phyloP scores from a whole-genome alignment of 768 basidiomycete genomes.

The Collybia nuda region DNA sequence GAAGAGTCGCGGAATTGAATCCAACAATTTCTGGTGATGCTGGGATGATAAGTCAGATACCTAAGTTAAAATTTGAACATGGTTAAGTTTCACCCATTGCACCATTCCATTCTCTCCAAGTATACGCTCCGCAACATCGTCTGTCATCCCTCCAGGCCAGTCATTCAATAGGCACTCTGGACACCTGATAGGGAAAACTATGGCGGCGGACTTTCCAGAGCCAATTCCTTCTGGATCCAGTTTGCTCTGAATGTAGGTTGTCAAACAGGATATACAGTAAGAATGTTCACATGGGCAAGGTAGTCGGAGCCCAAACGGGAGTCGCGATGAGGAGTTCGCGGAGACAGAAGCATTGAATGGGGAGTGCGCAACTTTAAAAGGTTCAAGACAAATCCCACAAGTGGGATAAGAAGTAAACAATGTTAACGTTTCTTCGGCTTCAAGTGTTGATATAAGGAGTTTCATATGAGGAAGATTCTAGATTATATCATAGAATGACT shows the following conservation, averaged over 20 bases:
- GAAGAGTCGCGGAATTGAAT: slow-evolving; percentile 31
- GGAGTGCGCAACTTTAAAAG: slow-evolving; percentile 31
- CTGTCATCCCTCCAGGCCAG: slow-evolving; percentile 32
- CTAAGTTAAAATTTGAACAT: background rate
- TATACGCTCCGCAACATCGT: slow-evolving; percentile 29
- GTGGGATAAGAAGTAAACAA: slow-evolving; percentile 16
- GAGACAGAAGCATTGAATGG: slow-evolving; percentile 29
- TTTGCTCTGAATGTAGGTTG: slow-evolving; percentile 31
- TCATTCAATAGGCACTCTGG: slow-evolving; percentile 31
- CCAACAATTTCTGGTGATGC: slow-evolving; percentile 34
- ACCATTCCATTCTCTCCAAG: slow-evolving; percentile 31
- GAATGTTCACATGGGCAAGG: slow-evolving; percentile 33
- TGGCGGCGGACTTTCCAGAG: slow-evolving; percentile 19
- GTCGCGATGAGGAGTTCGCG: slow-evolving; percentile 31
- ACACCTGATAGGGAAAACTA: slow-evolving; percentile 36
- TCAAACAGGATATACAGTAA: slow-evolving; percentile 35
- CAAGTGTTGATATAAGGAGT: background rate
- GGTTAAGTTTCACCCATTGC: slow-evolving; percentile 26
- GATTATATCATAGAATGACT: too few relatives aligned
- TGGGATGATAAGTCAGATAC: slow-evolving; percentile 7
- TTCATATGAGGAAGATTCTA: too few relatives aligned
- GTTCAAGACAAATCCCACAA: slow-evolving; percentile 39
- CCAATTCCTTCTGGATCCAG: slow-evolving; percentile 31
- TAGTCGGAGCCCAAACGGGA: slow-evolving; percentile 31
- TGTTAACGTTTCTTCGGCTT: background rate